Percentiles rank a stretch among this genome's conserved stretches.
Evolutionary conservation across 108 stramenopile genomes (phyloP).

Genomic region (Skeletonema marinoi): DNA sequence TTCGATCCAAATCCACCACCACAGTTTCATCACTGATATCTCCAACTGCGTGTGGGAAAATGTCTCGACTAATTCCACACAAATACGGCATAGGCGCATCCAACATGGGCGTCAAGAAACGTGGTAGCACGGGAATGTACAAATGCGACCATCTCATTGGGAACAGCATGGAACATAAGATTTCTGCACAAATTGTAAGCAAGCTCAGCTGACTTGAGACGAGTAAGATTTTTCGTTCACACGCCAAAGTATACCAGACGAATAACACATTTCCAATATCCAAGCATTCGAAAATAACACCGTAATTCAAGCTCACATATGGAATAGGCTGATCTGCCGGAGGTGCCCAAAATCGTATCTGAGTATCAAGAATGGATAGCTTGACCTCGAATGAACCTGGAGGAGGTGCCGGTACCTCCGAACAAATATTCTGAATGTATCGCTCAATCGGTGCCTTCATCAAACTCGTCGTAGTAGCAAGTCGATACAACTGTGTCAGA

Average conservation of each 20-base stretch:
- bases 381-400: conserved; percentile 91
- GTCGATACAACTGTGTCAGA: conserved; percentile 90
- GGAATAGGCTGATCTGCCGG: conserved; percentile 95
- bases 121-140: conserved; percentile 88
- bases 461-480: conserved; percentile 84
- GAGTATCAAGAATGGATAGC: conserved; percentile 68
- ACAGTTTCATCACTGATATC: conserved; percentile 82
- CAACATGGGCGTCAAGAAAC: conserved; percentile 81
- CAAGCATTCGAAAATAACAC: conserved; percentile 90
- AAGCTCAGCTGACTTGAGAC: conserved; percentile 86
- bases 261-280: conserved; percentile 80
- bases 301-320: conserved; percentile 91
- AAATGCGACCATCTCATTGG: conserved; percentile 95
- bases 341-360: conserved; percentile 90
- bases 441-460: conserved; percentile 95
- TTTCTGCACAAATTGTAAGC: conserved; percentile 92
- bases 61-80: conserved; percentile 85
- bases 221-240: conserved; percentile 89
- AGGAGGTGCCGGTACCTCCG: conserved; percentile 97
- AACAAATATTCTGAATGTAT: conserved; percentile 93
- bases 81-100: conserved; percentile 93
- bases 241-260: conserved; percentile 79
- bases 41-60: conserved; percentile 67
- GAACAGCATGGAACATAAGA: conserved; percentile 91
- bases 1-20: conserved; percentile 90